Evolutionary conservation across 1,284 basidiomycete genomes (phyloP).

Genomic region (Cystobasidium slooffiae): DNA sequence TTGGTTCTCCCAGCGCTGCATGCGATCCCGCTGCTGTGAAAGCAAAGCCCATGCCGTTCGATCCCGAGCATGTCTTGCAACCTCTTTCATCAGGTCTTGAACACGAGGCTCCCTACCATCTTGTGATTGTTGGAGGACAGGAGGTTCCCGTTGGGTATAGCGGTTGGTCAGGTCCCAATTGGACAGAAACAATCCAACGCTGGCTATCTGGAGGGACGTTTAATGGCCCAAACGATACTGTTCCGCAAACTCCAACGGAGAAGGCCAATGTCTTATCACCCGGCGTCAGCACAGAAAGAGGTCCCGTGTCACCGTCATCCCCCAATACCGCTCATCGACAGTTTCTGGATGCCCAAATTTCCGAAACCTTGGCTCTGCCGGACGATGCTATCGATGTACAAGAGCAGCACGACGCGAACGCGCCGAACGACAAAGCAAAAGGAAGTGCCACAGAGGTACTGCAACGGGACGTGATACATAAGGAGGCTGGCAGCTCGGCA

Average conservation of each 20-base stretch:
- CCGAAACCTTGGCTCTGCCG: constrained; percentile 6
- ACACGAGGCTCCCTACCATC: constrained; percentile 49
- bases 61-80: constrained; percentile 37
- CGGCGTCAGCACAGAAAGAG: not conserved
- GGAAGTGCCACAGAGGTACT: no score
- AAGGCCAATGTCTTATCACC: not conserved
- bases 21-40: constrained; percentile 1
- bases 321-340: constrained; percentile 20
- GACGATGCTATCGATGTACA: not conserved
- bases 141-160: constrained; percentile 48
- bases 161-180: constrained; percentile 47
- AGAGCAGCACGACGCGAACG: not conserved
- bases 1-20: constrained; percentile 45
- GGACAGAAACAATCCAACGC: constrained; percentile 58
- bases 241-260: not conserved
- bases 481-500: not conserved
- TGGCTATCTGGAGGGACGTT: constrained; percentile 52
- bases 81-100: constrained; percentile 45
- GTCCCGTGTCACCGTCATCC: not conserved
- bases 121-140: constrained; percentile 51
- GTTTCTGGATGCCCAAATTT: constrained; percentile 5
- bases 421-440: not conserved
- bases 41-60: constrained; percentile 17
- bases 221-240: not conserved
- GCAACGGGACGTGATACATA: not conserved